A percentile compares a stretch with the other conserved stretches of the same genome.
phyloP scores from a whole-genome alignment of 257 asterid species.

The Ilex aquifolium region DNA sequence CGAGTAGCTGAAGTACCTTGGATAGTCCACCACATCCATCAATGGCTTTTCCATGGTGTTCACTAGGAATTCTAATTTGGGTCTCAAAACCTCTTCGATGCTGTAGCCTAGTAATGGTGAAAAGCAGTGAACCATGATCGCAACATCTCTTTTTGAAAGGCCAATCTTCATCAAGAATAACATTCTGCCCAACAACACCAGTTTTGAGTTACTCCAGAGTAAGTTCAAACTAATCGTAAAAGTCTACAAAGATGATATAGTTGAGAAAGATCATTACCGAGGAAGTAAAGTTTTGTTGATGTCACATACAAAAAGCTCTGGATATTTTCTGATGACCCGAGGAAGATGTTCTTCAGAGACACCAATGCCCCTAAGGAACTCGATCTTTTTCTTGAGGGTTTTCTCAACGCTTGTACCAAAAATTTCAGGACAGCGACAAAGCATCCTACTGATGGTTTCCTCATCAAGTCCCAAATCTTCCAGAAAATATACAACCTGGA shows the following conservation, averaged over 20 bases:
- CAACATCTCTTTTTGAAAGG: slow-evolving; percentile 55
- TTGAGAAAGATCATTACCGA: slow-evolving; percentile 39
- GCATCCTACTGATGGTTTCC: slow-evolving; percentile 51
- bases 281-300: slow-evolving; percentile 72
- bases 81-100: slow-evolving; percentile 66
- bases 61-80: slow-evolving; percentile 67
- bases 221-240: too few species aligned
- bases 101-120: slow-evolving; percentile 91
- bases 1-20: slow-evolving; percentile 94
- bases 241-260: too few species aligned
- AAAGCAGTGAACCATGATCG: slow-evolving; percentile 67
- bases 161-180: slow-evolving; percentile 59
- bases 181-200: slow-evolving; percentile 35
- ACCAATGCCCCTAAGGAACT: slow-evolving; percentile 60
- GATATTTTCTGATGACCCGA: slow-evolving; percentile 76
- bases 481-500: slow-evolving; percentile 69
- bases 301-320: slow-evolving; percentile 79
- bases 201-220: neutral
- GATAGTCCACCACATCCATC: slow-evolving; percentile 69
- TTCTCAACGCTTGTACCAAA: slow-evolving; percentile 56
- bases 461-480: slow-evolving; percentile 68
- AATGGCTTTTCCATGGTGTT: slow-evolving; percentile 63
- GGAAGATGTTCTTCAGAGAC: slow-evolving; percentile 55
- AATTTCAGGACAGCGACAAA: slow-evolving; percentile 86
- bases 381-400: slow-evolving; percentile 68